These are phyloP conservation scores for Cyclotella kingstonii DNA, from an alignment of 108 stramenopile species.

Conservation along the genomic window DNA sequence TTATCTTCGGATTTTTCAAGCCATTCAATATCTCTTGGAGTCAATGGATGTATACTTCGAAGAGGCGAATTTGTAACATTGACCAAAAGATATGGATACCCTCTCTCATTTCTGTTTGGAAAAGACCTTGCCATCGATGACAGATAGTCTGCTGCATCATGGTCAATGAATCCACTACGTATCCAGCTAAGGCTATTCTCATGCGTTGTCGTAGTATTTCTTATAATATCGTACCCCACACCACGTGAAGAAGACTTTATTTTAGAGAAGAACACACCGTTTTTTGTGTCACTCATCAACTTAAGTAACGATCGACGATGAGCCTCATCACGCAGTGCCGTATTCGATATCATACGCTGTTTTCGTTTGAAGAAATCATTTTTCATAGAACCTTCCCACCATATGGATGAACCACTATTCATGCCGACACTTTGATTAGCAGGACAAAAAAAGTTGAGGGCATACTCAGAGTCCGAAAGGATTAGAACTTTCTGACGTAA, in stretches of 20 bases:
- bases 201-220: not conserved
- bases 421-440: not conserved
- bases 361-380: not conserved
- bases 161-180: constrained; percentile 39
- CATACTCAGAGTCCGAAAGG: constrained; percentile 38
- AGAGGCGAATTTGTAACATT: not conserved
- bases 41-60: constrained; percentile 12
- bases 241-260: constrained; percentile 37
- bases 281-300: constrained; percentile 23
- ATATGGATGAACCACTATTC: not conserved
- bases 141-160: constrained; percentile 34
- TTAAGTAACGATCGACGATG: constrained; percentile 14
- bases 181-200: constrained; percentile 11
- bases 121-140: constrained; percentile 30
- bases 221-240: no score
- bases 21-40: constrained; percentile 26
- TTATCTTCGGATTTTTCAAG: constrained; percentile 28
- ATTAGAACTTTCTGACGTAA: constrained; percentile 20
- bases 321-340: constrained; percentile 17
- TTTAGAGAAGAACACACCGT: constrained; percentile 29
- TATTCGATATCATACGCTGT: not conserved
- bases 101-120: constrained; percentile 4
- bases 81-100: not conserved
- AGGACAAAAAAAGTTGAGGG: constrained; percentile 21
- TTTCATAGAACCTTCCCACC: not conserved